Evolutionary conservation across 2,329 filamentous ascomycete species (phyloP).

Genomic region (Lachnellula hyalina): DNA sequence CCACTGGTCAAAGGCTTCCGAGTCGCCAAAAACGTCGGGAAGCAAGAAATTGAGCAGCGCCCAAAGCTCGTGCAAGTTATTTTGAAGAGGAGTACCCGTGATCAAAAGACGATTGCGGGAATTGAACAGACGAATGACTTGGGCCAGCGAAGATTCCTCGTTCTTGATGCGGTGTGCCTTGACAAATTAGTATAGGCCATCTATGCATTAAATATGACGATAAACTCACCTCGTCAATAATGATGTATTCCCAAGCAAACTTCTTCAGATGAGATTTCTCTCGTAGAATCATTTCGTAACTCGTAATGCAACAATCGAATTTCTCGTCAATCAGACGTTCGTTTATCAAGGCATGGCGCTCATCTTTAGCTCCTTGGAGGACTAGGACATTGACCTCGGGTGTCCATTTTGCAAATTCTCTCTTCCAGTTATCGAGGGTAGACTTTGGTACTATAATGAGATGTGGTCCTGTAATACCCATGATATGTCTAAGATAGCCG

Average conservation of each 20-base stretch:
- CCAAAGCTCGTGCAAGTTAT: conserved; percentile 98
- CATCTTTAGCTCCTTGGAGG: conserved; percentile 90
- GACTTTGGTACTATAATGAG: conserved; percentile 92
- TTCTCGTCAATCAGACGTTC: conserved; percentile 89
- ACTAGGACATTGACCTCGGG: conserved; percentile 93
- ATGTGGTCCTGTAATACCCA: conserved; percentile 85
- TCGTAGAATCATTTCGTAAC: conserved; percentile 96
- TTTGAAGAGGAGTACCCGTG: conserved; percentile 93
- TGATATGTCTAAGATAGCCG: conserved; percentile 87
- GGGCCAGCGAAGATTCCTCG: conserved; percentile 92
- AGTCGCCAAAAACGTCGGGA: conserved; percentile 96
- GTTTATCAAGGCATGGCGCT: conserved; percentile 81
- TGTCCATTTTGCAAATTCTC: conserved; percentile 91
- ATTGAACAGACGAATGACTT: conserved; percentile 94
- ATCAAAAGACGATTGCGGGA: conserved; percentile 93
- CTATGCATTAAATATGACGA: neutral
- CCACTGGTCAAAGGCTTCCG: conserved; percentile 97
- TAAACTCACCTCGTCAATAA: conserved; percentile 72
- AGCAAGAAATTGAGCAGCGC: conserved; percentile 93
- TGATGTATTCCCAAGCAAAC: conserved; percentile 99
- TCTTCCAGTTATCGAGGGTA: conserved; percentile 96
- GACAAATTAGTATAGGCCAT: conserved; percentile 9
- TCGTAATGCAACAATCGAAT: conserved; percentile 97
- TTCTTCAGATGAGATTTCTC: conserved; percentile 95
- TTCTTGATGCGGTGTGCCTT: conserved; percentile 95